These are phyloP conservation scores for Spergularia marina DNA, from an alignment of 148 eudicot genomes.

Conservation along the genomic window DNA sequence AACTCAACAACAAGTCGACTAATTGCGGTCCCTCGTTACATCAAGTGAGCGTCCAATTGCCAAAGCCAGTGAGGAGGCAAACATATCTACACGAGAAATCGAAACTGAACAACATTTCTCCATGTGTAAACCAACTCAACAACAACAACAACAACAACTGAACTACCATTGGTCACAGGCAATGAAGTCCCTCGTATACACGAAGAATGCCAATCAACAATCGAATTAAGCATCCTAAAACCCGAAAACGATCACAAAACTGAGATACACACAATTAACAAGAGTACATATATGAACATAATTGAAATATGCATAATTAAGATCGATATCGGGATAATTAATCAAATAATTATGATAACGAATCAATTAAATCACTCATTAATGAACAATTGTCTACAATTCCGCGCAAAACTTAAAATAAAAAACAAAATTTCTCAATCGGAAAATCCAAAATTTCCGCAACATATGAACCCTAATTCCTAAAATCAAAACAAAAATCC, in stretches of 20 bases:
- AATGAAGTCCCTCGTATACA: no score
- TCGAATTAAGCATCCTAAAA: neutral
- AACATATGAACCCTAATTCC: conserved; percentile 3
- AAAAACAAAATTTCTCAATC: neutral
- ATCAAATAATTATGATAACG: conserved; percentile 1
- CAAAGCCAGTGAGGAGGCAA: no score
- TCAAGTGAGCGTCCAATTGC: neutral
- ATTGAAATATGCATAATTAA: neutral
- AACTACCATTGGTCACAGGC: no score
- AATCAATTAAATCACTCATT: conserved; percentile 6
- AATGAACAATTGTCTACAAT: conserved; percentile 4
- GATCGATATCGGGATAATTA: neutral
- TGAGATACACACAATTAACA: neutral
- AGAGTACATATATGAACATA: neutral
- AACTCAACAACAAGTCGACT: neutral
- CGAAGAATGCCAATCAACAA: neutral
- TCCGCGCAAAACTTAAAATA: neutral
- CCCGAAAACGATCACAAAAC: neutral
- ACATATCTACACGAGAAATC: no score
- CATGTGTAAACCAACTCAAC: no score
- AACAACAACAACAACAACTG: no score
- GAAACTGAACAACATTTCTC: no score
- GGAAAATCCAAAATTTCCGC: neutral
- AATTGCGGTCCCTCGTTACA: neutral
- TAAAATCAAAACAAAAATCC: neutral